phyloP scores from a whole-genome alignment of 495 filamentous ascomycete genomes.

The Parathielavia hyrcaniae region DNA sequence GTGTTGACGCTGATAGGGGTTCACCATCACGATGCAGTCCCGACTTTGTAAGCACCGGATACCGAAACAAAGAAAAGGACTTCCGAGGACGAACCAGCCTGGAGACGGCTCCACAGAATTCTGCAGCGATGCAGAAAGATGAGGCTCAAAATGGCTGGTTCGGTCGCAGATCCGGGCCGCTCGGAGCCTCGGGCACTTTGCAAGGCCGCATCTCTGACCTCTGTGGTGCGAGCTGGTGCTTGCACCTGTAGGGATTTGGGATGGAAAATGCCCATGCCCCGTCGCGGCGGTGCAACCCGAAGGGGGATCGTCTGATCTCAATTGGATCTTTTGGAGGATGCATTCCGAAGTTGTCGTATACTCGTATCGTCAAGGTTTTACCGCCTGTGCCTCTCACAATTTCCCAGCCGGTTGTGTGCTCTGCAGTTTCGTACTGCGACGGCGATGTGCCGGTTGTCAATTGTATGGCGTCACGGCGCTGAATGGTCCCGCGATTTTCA shows the following conservation, averaged over 20 bases:
- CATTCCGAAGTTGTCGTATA: constrained; percentile 4
- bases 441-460: neutral
- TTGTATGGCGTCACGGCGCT: constrained; percentile 14
- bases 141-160: constrained; percentile 2
- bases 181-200: constrained; percentile 9
- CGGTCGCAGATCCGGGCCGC: constrained; percentile 9
- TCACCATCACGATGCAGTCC: neutral
- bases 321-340: neutral
- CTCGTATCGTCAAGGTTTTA: neutral
- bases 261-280: neutral
- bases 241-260: constrained; percentile 4
- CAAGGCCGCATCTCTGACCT: neutral
- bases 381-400: neutral
- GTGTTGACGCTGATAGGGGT: neutral
- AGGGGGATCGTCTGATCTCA: constrained; percentile 1
- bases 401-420: neutral
- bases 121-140: constrained; percentile 10
- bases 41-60: neutral
- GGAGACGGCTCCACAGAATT: constrained; percentile 1
- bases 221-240: constrained; percentile 8
- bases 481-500: neutral
- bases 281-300: constrained; percentile 7
- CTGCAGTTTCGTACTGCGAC: neutral
- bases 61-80: neutral
- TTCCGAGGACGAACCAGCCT: neutral